Evolutionary conservation across 345 rosid genomes (phyloP).

Genomic region (Rhizophora apiculata): DNA sequence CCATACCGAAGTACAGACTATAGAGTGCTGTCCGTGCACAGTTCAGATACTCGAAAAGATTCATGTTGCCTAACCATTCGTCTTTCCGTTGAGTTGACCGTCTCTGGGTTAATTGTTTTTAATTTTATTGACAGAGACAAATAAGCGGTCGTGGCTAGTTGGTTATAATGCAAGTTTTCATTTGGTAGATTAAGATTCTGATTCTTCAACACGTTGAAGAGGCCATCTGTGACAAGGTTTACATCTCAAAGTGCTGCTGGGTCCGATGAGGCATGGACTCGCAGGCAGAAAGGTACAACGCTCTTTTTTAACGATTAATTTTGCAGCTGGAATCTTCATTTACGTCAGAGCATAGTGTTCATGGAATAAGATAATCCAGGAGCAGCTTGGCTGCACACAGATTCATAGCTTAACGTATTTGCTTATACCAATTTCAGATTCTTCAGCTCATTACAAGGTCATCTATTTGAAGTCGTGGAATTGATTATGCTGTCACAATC

Average conservation of each 20-base stretch:
- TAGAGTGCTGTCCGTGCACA: too few relatives aligned
- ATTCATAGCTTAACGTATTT: not conserved
- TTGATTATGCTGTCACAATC: constrained; percentile 9
- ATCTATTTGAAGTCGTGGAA: not conserved
- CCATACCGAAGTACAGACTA: too few relatives aligned
- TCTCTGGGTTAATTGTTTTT: not conserved
- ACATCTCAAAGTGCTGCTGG: constrained; percentile 17
- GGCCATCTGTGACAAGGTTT: not conserved
- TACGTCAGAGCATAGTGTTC: not conserved
- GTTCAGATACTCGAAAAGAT: too few relatives aligned
- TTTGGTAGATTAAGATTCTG: constrained; percentile 17
- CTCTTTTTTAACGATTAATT: constrained; percentile 14
- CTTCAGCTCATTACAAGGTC: not conserved
- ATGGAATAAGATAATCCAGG: not conserved
- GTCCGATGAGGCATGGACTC: constrained; percentile 12
- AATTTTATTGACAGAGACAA: constrained; percentile 1
- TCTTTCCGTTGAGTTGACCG: not conserved
- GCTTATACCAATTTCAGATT: constrained; percentile 8
- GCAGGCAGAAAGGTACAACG: constrained; percentile 4
- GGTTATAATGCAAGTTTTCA: constrained; percentile 1
- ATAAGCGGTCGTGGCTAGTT: constrained; percentile 9
- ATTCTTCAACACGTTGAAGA: constrained; percentile 23
- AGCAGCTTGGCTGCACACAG: constrained; percentile 1
- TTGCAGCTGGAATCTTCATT: not conserved
- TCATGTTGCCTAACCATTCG: constrained; percentile 1